Evolutionary conservation across 129 eudicot species (phyloP).

Genomic region (Centrapalus pauciflorus): DNA sequence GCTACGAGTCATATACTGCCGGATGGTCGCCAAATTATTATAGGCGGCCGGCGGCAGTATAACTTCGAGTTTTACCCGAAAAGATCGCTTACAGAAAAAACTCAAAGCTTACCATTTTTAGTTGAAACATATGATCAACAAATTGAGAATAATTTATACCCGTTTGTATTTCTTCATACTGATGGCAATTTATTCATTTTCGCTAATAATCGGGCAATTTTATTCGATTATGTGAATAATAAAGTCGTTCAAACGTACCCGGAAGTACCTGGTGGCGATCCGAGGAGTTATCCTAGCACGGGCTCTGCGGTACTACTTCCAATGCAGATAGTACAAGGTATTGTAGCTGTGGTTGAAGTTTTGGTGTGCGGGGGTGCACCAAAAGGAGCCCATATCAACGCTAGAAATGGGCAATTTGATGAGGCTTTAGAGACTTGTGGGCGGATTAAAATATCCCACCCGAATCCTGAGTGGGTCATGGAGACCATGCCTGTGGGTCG

Average conservation of each 20-base stretch:
- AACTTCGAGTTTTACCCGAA: slow-evolving; percentile 71
- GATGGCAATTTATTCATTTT: slow-evolving; percentile 69
- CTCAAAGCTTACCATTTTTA: slow-evolving; percentile 35
- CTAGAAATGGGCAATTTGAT: slow-evolving; percentile 35
- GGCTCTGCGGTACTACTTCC: slow-evolving; percentile 87
- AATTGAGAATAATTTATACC: slow-evolving; percentile 68
- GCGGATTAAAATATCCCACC: slow-evolving; percentile 44
- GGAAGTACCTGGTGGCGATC: slow-evolving; percentile 59
- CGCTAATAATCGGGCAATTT: slow-evolving; percentile 64
- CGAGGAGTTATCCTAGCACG: slow-evolving; percentile 71
- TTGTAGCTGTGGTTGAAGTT: slow-evolving; percentile 36
- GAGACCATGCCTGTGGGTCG: slow-evolving; percentile 67
- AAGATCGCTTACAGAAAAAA: background rate
- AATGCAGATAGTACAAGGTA: slow-evolving; percentile 31
- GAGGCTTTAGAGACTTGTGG: slow-evolving; percentile 51
- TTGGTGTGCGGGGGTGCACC: slow-evolving; percentile 83
- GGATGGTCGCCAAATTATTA: slow-evolving; percentile 54
- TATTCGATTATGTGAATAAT: slow-evolving; percentile 34
- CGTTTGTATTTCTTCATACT: slow-evolving; percentile 54
- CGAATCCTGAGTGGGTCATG: slow-evolving; percentile 50
- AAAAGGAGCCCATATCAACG: slow-evolving; percentile 28
- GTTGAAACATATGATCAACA: slow-evolving; percentile 44
- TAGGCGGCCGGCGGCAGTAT: slow-evolving; percentile 64
- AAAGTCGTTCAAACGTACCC: slow-evolving; percentile 56
- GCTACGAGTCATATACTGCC: slow-evolving; percentile 61